Conservation (phyloP, 2,329 filamentous ascomycete genomes). For the Fusarium palustre region DNA sequence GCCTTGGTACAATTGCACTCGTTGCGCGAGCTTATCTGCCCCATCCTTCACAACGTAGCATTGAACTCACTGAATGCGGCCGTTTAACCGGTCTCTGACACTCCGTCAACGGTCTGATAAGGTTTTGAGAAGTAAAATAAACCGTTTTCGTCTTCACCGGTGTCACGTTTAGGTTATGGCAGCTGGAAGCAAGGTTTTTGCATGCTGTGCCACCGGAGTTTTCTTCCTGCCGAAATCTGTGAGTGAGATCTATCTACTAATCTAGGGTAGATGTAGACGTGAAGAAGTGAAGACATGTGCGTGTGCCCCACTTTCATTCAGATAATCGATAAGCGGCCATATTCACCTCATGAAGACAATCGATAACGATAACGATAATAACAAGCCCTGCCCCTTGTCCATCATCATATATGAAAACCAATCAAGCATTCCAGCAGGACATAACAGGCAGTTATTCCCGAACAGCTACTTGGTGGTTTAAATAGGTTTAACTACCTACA, state of each 20-base stretch:
- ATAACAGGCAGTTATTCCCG: background rate
- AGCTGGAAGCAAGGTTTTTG: background rate
- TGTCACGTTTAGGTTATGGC: background rate
- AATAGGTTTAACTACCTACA: background rate
- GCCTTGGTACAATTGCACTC: background rate
- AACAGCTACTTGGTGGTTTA: background rate
- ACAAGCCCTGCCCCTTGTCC: background rate
- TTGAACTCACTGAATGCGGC: background rate
- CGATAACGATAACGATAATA: background rate
- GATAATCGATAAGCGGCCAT: background rate
- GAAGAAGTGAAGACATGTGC: background rate
- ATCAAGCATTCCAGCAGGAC: background rate
- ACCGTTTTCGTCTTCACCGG: background rate
- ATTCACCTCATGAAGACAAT: too few species aligned
- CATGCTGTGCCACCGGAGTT: background rate
- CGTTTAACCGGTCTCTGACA: background rate
- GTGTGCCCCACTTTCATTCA: background rate
- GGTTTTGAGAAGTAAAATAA: background rate
- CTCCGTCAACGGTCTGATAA: background rate
- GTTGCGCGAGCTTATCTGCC: background rate
- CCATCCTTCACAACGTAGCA: background rate
- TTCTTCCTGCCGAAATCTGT: background rate
- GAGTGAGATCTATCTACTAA: background rate
- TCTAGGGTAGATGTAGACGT: background rate
- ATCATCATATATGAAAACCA: background rate